Percentiles rank a stretch among this genome's conserved stretches.
phyloP scores from a whole-genome alignment of 305 asterid species.

The Rubia tinctorum region DNA sequence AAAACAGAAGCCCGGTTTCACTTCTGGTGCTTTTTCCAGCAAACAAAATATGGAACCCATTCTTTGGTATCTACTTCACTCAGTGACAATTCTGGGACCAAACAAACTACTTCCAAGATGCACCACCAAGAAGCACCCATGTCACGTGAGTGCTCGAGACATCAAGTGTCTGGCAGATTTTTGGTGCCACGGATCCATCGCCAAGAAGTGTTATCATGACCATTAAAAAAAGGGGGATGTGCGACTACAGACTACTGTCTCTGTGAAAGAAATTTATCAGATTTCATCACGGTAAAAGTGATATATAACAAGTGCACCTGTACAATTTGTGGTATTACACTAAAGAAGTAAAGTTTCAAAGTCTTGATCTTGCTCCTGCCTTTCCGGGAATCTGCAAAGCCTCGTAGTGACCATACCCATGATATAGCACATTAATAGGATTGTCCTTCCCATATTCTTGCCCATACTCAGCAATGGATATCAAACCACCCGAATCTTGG shows the following conservation, averaged over 20 bases:
- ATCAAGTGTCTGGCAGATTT: no score
- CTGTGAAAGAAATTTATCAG: not conserved
- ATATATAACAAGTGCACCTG: not conserved
- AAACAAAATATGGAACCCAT: not conserved
- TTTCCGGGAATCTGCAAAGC: conserved; percentile 58
- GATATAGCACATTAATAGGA: conserved; percentile 72
- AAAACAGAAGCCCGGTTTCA: conserved; percentile 16
- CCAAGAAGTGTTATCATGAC: no score
- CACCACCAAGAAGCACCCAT: no score
- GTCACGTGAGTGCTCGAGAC: no score
- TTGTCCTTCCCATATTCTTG: conserved; percentile 80
- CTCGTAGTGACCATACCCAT: conserved; percentile 93
- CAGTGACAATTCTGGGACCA: no score
- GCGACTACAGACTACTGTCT: no score
- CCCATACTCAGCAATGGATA: conserved; percentile 89
- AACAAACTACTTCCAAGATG: no score
- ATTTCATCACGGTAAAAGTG: not conserved
- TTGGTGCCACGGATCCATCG: no score
- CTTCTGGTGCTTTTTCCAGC: not conserved
- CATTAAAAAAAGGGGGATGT: no score
- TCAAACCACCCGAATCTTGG: conserved; percentile 64
- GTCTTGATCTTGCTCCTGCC: conserved; percentile 56
- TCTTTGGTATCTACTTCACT: no score
- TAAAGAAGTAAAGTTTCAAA: conserved; percentile 24
- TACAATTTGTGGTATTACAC: not conserved